Conservation (phyloP, 441 rosid species). For the California macrophylla region DNA sequence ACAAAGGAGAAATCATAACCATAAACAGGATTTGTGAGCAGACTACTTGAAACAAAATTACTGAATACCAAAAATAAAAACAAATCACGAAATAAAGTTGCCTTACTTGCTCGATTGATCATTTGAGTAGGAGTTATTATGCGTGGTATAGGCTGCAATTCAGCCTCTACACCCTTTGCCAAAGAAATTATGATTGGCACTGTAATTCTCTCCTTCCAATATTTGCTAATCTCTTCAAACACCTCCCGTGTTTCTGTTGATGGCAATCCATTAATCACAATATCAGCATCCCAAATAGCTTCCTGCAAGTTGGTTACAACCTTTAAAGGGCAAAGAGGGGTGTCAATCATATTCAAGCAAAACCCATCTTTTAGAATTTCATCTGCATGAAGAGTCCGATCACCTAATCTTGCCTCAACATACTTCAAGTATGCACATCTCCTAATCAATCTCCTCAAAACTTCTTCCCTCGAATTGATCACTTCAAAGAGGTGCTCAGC, state of each 20-base stretch:
- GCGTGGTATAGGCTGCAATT: slow-evolving; percentile 68
- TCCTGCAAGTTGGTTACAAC: slow-evolving; percentile 94
- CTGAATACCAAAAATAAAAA: not conserved
- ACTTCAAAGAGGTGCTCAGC: slow-evolving; percentile 91
- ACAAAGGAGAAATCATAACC: not conserved
- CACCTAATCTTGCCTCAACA: slow-evolving; percentile 92
- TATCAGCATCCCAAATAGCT: slow-evolving; percentile 98
- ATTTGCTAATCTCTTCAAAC: slow-evolving; percentile 72
- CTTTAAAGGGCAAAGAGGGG: slow-evolving; percentile 83
- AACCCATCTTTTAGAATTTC: slow-evolving; percentile 96
- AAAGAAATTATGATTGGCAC: slow-evolving; percentile 68
- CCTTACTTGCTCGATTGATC: slow-evolving; percentile 82
- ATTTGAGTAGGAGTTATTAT: slow-evolving; percentile 89
- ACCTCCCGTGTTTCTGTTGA: slow-evolving; percentile 77
- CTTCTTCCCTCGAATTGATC: slow-evolving; percentile 86
- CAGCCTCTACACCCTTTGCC: slow-evolving; percentile 91
- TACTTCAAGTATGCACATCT: slow-evolving; percentile 93
- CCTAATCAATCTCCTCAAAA: slow-evolving; percentile 83
- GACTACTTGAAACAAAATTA: not conserved
- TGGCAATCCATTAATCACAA: slow-evolving; percentile 89
- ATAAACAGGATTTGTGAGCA: not conserved
- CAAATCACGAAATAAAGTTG: slow-evolving; percentile 15
- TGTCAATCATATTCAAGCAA: slow-evolving; percentile 91
- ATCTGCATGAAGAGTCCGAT: slow-evolving; percentile 71
- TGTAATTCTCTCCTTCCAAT: slow-evolving; percentile 84